Evolutionary conservation across 305 asterid species (phyloP).

Genomic region (Solanum hybrid): DNA sequence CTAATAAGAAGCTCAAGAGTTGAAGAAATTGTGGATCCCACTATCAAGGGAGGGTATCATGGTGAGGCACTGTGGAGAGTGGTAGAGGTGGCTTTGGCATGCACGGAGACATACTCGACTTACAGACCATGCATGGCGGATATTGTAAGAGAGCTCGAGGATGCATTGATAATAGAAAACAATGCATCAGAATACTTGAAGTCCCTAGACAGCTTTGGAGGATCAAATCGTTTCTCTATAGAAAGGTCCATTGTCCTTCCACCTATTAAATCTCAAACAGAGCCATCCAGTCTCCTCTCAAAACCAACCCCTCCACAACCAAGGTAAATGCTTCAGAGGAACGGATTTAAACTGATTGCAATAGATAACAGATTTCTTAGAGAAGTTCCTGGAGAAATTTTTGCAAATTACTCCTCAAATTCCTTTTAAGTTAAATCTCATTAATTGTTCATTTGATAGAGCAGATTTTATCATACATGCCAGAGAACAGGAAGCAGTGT

Average conservation of each 20-base stretch:
- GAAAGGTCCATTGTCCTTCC: slow-evolving; percentile 57
- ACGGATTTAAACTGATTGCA: background rate
- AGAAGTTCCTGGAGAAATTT: background rate
- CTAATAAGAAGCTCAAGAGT: slow-evolving; percentile 64
- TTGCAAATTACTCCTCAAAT: background rate
- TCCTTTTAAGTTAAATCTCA: background rate
- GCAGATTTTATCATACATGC: background rate
- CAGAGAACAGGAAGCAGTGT: background rate
- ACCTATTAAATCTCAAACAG: slow-evolving; percentile 40
- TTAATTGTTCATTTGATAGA: background rate
- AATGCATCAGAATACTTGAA: slow-evolving; percentile 83
- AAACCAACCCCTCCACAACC: slow-evolving; percentile 66
- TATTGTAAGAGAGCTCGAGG: slow-evolving; percentile 87
- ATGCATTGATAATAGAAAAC: slow-evolving; percentile 76
- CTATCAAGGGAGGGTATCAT: slow-evolving; percentile 37
- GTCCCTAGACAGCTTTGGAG: slow-evolving; percentile 78
- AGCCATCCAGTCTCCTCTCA: slow-evolving; percentile 33
- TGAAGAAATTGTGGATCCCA: slow-evolving; percentile 29
- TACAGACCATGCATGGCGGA: slow-evolving; percentile 76
- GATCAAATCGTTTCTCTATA: slow-evolving; percentile 68
- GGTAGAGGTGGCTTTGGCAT: slow-evolving; percentile 80
- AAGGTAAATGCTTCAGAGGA: slow-evolving; percentile 21
- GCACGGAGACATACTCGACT: slow-evolving; percentile 71
- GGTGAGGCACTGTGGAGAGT: slow-evolving; percentile 72
- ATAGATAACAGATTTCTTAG: background rate